A percentile compares a stretch with the other conserved stretches of the same genome.
Conservation (phyloP, 2,329 filamentous ascomycete species). For the Bipolaris bicolor region DNA sequence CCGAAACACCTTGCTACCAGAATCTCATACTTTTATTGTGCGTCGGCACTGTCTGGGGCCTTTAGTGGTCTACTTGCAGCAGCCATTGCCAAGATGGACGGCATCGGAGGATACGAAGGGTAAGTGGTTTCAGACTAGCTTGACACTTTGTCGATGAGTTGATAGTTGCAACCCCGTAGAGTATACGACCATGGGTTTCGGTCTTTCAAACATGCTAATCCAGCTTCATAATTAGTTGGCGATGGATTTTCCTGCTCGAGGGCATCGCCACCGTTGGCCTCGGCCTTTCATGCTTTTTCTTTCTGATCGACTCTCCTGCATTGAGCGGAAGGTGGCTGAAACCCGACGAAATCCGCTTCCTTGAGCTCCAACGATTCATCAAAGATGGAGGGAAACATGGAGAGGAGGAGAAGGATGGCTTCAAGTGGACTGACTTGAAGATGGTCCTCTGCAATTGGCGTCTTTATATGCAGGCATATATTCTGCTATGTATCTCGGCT, state of each 20-base stretch:
- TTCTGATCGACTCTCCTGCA: slow-evolving; percentile 33
- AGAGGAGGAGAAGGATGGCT: slow-evolving; percentile 24
- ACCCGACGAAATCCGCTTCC: slow-evolving; percentile 34
- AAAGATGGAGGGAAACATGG: slow-evolving; percentile 27
- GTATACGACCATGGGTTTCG: too few relatives aligned
- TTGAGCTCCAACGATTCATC: slow-evolving; percentile 30
- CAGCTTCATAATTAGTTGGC: slow-evolving; percentile 39
- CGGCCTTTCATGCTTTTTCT: slow-evolving; percentile 35
- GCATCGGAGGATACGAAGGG: slow-evolving; percentile 48
- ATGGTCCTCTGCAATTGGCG: slow-evolving; percentile 37
- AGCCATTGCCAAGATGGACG: slow-evolving; percentile 48
- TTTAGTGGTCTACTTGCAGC: slow-evolving; percentile 53
- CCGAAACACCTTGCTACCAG: slow-evolving; percentile 43
- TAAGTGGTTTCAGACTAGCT: slow-evolving; percentile 48
- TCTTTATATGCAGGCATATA: slow-evolving; percentile 40
- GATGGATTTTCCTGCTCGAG: slow-evolving; percentile 54
- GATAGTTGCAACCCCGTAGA: background rate
- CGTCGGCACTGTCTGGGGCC: slow-evolving; percentile 47
- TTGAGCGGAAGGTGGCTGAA: slow-evolving; percentile 27
- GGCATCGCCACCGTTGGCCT: slow-evolving; percentile 43
- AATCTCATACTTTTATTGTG: slow-evolving; percentile 48
- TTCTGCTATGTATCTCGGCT: slow-evolving; percentile 32
- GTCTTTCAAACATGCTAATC: too few relatives aligned
- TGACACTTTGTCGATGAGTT: slow-evolving; percentile 27
- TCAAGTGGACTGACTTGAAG: slow-evolving; percentile 34